Base-by-base conservation (phyloP, 345 rosid species). In the Populus simonii region DNA sequence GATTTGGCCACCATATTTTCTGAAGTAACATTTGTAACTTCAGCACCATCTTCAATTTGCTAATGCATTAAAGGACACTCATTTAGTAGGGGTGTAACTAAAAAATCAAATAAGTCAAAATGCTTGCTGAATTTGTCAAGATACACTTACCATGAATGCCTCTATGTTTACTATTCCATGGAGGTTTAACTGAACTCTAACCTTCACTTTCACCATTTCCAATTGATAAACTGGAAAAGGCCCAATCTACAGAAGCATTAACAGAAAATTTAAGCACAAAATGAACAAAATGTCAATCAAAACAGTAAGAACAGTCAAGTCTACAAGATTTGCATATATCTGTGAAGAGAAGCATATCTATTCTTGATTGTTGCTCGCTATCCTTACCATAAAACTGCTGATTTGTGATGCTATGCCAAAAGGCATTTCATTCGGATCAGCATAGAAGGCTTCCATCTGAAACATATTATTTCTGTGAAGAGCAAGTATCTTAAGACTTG, bases 151-250 rank as follows among this genome's bases (percentile, higher is more conserved):
- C 2, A 87, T 88, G 65, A 95, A 97, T 1, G 94, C 91, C 79
- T 94, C 97, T 68, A 90, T 66, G 36, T 92, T 83, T 72, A 90
- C 92, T 51, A 94, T 85, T 38, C 98, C 98, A 81, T 94, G 97
- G 83, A 90, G 71, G 85, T 89, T 92, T 83, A 94, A 61, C 25
- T 93, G 89, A 79, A 78, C 94, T 86, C 90, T 94, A 57, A 91
- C 91, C 86, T 94, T 94, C 74, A 94, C 82, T 76, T 92, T 94
- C 36, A 90, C 90, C 61, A 89, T 81, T 75, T 93, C 94, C 73
- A 79, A 84, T 78, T 85, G 89, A 12, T 84, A 69, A 68, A 89
- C 84, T 78, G 90, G 94, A 84, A 94, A 91, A 76, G 98, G 98
- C 68, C 97, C 98, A 63, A 94, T 86, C 98, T 92, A 82, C 83